Evolutionary conservation across 257 asterid species (phyloP).

Genomic region (Pogostemon cablin): DNA sequence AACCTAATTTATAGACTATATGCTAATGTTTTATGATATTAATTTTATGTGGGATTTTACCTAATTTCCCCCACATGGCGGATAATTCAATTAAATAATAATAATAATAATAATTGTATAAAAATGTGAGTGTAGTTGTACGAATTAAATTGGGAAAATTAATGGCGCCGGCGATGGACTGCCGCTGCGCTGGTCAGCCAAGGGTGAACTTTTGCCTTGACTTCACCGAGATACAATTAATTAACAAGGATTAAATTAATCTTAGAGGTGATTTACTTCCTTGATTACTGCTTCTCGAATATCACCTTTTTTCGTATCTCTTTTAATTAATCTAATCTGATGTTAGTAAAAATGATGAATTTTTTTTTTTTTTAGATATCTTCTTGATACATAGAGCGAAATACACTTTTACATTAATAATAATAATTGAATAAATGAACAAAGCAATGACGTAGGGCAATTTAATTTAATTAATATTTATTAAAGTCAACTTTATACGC

Average conservation of each 20-base stretch:
- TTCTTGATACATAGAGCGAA: too few species aligned
- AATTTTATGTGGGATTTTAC: background rate
- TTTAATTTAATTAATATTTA: background rate
- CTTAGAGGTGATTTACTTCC: background rate
- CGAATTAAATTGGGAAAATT: too few species aligned
- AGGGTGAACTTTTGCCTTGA: background rate
- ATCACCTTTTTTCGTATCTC: background rate
- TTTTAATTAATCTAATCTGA: background rate
- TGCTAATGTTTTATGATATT: background rate
- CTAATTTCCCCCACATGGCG: background rate
- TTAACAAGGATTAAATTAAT: background rate
- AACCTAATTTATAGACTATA: background rate
- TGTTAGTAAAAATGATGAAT: background rate
- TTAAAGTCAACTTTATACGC: constrained; percentile 22
- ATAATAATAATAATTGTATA: too few species aligned
- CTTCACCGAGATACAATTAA: background rate
- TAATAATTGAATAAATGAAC: constrained; percentile 3
- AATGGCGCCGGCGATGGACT: too few species aligned
- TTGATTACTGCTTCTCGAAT: background rate
- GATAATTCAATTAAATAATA: too few species aligned
- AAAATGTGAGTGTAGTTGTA: too few species aligned
- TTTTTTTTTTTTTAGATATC: background rate
- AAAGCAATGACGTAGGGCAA: constrained; percentile 2
- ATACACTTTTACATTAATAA: background rate
- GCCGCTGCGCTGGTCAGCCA: too few species aligned